These are phyloP conservation scores for Pseudovirgaria hyperparasitica DNA, from an alignment of 2,329 filamentous ascomycete genomes.

Conservation along the genomic window DNA sequence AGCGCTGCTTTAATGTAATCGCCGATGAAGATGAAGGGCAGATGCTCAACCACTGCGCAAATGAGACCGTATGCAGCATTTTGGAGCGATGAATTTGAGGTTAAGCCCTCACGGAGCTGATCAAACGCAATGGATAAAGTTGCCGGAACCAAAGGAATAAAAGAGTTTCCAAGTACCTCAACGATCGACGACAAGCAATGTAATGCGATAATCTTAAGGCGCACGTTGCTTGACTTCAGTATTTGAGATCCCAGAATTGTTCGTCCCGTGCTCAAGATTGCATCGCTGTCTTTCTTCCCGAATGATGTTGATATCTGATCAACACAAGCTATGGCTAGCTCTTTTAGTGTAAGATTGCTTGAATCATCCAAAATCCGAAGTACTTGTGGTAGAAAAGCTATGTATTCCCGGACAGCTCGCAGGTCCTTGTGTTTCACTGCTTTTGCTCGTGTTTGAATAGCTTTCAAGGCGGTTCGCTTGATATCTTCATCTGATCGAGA, in stretches of 20 bases:
- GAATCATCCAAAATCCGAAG: constrained; percentile 64
- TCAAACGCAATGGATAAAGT: constrained; percentile 60
- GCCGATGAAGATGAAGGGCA: constrained; percentile 81
- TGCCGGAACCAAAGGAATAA: constrained; percentile 69
- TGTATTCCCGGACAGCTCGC: constrained; percentile 54
- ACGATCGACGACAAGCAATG: constrained; percentile 81
- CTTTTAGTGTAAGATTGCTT: constrained; percentile 61
- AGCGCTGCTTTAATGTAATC: constrained; percentile 62
- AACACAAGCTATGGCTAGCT: constrained; percentile 77
- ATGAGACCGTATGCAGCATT: constrained; percentile 74
- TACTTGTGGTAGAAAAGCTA: constrained; percentile 69
- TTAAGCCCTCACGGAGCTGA: constrained; percentile 55
- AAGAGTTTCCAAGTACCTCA: constrained; percentile 74
- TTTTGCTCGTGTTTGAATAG: constrained; percentile 68
- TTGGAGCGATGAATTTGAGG: constrained; percentile 51
- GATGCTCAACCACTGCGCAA: constrained; percentile 63
- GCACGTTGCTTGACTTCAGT: constrained; percentile 59
- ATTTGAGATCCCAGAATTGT: constrained; percentile 66
- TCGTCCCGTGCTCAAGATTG: constrained; percentile 60
- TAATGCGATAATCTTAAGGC: constrained; percentile 70
- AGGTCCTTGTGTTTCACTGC: constrained; percentile 57
- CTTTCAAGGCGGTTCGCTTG: constrained; percentile 57
- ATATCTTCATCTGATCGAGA: constrained; percentile 59
- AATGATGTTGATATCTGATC: constrained; percentile 92
- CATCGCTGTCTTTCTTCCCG: constrained; percentile 76